Evolutionary conservation across 192 early-diverging fungal genomes (phyloP), one percentile per base, ranked within the genome.

Genomic region (Linderina pennispora): DNA sequence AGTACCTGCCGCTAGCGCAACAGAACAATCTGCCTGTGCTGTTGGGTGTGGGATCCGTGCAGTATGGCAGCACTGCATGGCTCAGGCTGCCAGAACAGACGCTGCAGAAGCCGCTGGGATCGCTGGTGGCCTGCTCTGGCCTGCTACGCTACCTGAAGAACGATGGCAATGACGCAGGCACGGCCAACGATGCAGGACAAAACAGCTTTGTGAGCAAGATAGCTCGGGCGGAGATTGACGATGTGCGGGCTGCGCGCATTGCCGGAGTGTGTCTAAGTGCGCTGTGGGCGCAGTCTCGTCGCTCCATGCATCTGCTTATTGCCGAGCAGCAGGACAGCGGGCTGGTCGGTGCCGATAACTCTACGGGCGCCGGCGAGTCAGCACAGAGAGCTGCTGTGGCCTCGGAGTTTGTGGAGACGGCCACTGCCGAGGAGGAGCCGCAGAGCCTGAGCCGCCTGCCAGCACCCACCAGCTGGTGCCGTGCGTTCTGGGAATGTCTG

Each of bases 391-490:
- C n/a, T n/a, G n/a, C n/a, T n/a, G n/a, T n/a, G n/a, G n/a, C n/a
- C n/a, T n/a, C n/a, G 28, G 28, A 5, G 6, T 31, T 8, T 5
- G 36, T 22, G 4, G 33, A 46, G 3, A 52, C 37, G 8, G 24
- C 18, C 17, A 23, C 46, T n/a, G 48, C 43, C 7, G 40, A 32
- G 18, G 62, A 65, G 21, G 62, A 65, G 40, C 62, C 62, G 23
- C 45, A 51, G 16, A 26, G 32, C 21, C 49, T 65, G n/a, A 40
- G 40, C 11, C 62, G 55, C 9, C 42, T 65, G 31, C 55, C 62
- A 9, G 62, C 62, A 13, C 50, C 33, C 16, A 53, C 62, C 4
- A 65, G 62, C 45, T 65, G 62, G 62, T 58, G 55, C 33, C 62
- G 62, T 16, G 62, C 55, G 6, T 45, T 65, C 9, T 65, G 62